Base-by-base conservation (phyloP, 2,329 filamentous ascomycete species). In the Cryphonectria nitschkei region DNA sequence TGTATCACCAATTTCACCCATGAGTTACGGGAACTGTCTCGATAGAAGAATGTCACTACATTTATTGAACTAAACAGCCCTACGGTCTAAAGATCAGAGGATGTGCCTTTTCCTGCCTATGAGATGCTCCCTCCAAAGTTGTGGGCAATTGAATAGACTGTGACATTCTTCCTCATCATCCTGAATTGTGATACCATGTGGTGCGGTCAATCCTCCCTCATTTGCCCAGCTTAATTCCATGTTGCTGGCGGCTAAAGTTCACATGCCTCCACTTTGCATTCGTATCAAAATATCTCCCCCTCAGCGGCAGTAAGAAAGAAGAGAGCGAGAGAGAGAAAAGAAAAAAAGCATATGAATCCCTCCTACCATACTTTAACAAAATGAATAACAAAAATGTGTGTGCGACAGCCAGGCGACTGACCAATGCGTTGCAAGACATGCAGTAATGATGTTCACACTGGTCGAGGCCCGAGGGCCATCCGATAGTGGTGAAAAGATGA, bases 81-180 rank as follows among this genome's bases (percentile, higher is more conserved):
- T 74, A 70, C 70, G 68, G 61, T 71, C 66, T 72, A 73, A 67
- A 73, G 71, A 22, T 73, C 73, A 72, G 73, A 72, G 73, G 70
- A 70, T 70, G 68, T 73, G 62, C 64, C 71, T 66, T 70, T 34
- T 64, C 70, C 68, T 71, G 71, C 71, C 71, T 72, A 71, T 71
- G 66, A 71, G 50, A 72, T 72, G 66, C 52, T 70, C 58, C 69
- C 63, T 72, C 72, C 72, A 73, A 74, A 68, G 66, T 68, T 56
- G 65, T 68, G 65, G 70, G 68, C 67, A 73, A 70, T 61, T 68
- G 71, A 74, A 70, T 65, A 74, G 67, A 74, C 70, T 71, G 65
- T 72, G 68, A 69, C 67, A 74, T 70, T 62, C 56, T 68, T 68
- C 67, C 41, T 66, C 58, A 73, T 69, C 52, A 71, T 73, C 58